phyloP scores from a whole-genome alignment of 306 rosid genomes.

The Lathyrus sativus region DNA sequence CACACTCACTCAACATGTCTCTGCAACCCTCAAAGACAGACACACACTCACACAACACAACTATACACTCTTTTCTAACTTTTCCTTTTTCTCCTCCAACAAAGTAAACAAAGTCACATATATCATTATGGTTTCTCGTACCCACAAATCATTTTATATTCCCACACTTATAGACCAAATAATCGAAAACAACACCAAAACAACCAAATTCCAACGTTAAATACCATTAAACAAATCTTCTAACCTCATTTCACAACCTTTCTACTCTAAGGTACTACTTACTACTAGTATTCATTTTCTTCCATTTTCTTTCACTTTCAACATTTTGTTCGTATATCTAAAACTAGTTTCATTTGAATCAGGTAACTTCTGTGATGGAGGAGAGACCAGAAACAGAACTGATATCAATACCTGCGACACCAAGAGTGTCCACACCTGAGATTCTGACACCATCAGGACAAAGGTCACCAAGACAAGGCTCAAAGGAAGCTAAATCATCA shows the following conservation, averaged over 20 bases:
- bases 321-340: background rate
- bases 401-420: constrained; percentile 93
- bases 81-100: constrained; percentile 21
- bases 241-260: background rate
- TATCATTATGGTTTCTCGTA: constrained; percentile 46
- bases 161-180: constrained; percentile 38
- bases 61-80: background rate
- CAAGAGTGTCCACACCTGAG: constrained; percentile 93
- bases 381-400: constrained; percentile 96
- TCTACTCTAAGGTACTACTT: constrained; percentile 19
- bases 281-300: too few species aligned
- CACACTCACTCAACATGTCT: constrained; percentile 36
- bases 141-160: constrained; percentile 37
- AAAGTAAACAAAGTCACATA: constrained; percentile 31
- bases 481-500: constrained; percentile 84
- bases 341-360: background rate
- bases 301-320: constrained; percentile 13
- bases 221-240: constrained; percentile 1
- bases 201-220: constrained; percentile 28
- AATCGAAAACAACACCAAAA: constrained; percentile 32
- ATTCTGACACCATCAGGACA: constrained; percentile 84
- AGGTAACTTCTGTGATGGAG: constrained; percentile 57
- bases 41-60: background rate
- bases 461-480: constrained; percentile 79
- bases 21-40: constrained; percentile 35